phyloP scores from a whole-genome alignment of 2,329 filamentous ascomycete genomes.

The Fusarium drepaniforme region DNA sequence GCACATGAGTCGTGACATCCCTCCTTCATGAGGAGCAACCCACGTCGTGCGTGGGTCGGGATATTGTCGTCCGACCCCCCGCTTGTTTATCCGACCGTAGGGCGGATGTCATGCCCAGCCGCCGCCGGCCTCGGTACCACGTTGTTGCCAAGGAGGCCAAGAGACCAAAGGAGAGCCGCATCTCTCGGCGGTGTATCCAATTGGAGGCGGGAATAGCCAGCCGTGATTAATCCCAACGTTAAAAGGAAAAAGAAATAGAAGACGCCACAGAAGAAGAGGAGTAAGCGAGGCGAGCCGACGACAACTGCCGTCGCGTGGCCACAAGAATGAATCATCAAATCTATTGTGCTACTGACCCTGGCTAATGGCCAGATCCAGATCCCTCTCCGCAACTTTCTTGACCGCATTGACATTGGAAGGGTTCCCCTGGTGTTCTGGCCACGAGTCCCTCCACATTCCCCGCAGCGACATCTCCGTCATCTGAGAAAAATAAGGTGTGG shows the following conservation, averaged over 20 bases:
- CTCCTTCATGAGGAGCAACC: neutral
- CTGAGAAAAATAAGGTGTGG: constrained; percentile 20
- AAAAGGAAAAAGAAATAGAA: neutral
- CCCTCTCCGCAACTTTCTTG: constrained; percentile 15
- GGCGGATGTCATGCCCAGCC: constrained; percentile 1
- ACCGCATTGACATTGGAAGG: neutral
- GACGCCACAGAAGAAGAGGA: neutral
- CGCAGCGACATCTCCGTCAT: constrained; percentile 25
- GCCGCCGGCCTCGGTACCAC: constrained; percentile 20
- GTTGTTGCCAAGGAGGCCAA: constrained; percentile 35
- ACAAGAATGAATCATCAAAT: neutral
- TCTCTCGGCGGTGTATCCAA: constrained; percentile 28
- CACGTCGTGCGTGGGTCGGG: neutral
- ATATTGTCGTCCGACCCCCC: neutral
- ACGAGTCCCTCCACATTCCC: constrained; percentile 22
- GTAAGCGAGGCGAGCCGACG: neutral
- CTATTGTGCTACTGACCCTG: neutral
- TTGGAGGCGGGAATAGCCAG: constrained; percentile 40
- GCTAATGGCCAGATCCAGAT: constrained; percentile 27
- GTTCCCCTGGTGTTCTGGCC: neutral
- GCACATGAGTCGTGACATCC: constrained; percentile 1
- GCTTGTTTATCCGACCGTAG: neutral
- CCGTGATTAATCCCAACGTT: constrained; percentile 17
- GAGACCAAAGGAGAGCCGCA: constrained; percentile 24
- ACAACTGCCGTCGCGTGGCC: neutral